phyloP scores from a whole-genome alignment of 2,329 filamentous ascomycete genomes.

The Chaetomium globosum region DNA sequence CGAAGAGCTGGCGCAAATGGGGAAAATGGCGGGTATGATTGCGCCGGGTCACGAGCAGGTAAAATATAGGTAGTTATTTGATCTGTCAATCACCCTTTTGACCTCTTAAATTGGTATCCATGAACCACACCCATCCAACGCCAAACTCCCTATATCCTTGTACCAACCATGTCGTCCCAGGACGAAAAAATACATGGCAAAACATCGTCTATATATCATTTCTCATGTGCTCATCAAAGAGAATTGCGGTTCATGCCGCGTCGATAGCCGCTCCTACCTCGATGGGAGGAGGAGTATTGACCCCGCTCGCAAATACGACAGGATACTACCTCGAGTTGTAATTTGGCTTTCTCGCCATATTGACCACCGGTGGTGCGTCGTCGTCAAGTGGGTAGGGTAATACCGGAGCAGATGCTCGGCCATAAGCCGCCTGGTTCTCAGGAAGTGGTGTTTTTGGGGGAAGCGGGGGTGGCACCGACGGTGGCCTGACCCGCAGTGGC shows the following conservation, averaged over 20 bases:
- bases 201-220: slow-evolving; percentile 13
- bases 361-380: slow-evolving; percentile 79
- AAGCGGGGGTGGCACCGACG: slow-evolving; percentile 71
- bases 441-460: slow-evolving; percentile 77
- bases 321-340: slow-evolving; percentile 49
- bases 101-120: slow-evolving; percentile 30
- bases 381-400: slow-evolving; percentile 81
- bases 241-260: background rate
- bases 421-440: slow-evolving; percentile 48
- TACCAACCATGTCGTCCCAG: background rate
- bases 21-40: background rate
- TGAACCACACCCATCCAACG: slow-evolving; percentile 2
- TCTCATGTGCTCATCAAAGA: slow-evolving; percentile 17
- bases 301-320: background rate
- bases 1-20: background rate
- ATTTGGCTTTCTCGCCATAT: slow-evolving; percentile 83
- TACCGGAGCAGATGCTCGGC: slow-evolving; percentile 41
- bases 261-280: slow-evolving; percentile 19
- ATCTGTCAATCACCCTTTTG: slow-evolving; percentile 15
- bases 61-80: background rate
- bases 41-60: background rate
- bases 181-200: slow-evolving; percentile 13
- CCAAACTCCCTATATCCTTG: slow-evolving; percentile 18
- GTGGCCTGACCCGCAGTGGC: slow-evolving; percentile 59
- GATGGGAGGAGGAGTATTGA: too few relatives aligned